Evolutionary conservation across 257 asterid genomes (phyloP), one percentile per base, ranked within the genome.

Genomic region (Lycium ferocissimum): DNA sequence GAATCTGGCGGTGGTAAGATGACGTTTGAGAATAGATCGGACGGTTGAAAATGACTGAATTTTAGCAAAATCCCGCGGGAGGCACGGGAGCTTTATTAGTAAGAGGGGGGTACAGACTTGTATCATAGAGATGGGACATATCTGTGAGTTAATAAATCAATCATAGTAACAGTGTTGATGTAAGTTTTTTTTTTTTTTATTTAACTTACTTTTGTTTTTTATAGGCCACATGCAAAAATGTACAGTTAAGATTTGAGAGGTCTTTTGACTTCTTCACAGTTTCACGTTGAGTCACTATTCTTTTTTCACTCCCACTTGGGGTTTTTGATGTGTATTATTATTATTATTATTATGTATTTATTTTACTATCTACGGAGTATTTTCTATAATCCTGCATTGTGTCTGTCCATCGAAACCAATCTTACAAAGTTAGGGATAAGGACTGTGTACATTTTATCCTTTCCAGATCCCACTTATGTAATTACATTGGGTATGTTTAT

Each of bases 51-150:
- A 17, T 18, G 86, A 83, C 87, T 45, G 57, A 53, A 45, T 4
- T 70, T 56, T 15, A 71, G 82, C 89, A 87, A 83, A 87, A 86
- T 69, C 97, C 97, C 95, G 94, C 97, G 95, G 88, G 90, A 20
- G 75, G 87, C 89, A 92, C 97, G 97, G 97, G 97, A 81, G 93
- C 88, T 84, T 67, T 88, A 49, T 78, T 57, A 53, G 47, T 51
- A 26, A 51, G 45, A 1, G 22, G 5, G 51, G 1, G 75, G 8
- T 22, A 40, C 37, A 17, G 80, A 59, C 9, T 14, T 59, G 7
- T 59, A 33, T 59, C 33, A 59, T 6, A n/a, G 12, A 59, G 73
- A 76, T 76, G 47, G 8, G 82, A 76, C 82, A 51, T 53, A 20
- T 6, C 45, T 26, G 1, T 67, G 47, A 67, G 75, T 67, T 13